phyloP scores from a whole-genome alignment of 129 eudicot genomes.

The Helichrysum umbraculigerum region DNA sequence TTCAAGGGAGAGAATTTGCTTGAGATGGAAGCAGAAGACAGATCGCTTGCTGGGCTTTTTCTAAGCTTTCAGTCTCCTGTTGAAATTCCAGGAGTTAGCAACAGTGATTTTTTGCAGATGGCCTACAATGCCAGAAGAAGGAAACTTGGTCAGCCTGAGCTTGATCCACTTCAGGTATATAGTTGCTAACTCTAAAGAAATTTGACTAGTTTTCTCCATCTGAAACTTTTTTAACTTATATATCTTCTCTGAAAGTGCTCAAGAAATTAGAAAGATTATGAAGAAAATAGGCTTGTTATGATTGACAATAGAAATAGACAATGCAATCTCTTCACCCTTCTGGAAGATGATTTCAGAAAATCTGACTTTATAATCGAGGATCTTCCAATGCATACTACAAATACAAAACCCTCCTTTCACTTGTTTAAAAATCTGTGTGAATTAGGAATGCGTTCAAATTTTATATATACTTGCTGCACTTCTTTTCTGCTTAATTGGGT shows the following conservation, averaged over 20 bases:
- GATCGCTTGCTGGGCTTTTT: constrained; percentile 91
- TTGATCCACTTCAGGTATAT: constrained; percentile 88
- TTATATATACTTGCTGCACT: not conserved
- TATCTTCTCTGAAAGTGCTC: not conserved
- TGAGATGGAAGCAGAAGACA: constrained; percentile 97
- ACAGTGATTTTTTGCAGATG: constrained; percentile 86
- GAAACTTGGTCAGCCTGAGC: constrained; percentile 80
- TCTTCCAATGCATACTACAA: not conserved
- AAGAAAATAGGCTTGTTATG: not conserved
- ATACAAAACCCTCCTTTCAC: not conserved
- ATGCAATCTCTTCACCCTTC: not conserved
- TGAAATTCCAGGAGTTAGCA: constrained; percentile 97
- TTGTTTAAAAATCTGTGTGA: not conserved
- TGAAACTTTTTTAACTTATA: not conserved
- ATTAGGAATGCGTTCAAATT: not conserved
- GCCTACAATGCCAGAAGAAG: constrained; percentile 92
- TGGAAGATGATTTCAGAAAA: not conserved
- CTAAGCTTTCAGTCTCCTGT: constrained; percentile 97
- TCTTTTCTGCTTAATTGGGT: constrained; percentile 5
- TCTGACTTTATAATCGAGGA: constrained; percentile 5
- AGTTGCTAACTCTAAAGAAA: not conserved
- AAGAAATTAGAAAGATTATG: not conserved
- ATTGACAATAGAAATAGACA: not conserved
- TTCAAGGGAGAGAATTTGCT: constrained; percentile 90
- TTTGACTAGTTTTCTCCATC: not conserved